Evolutionary conservation across 495 filamentous ascomycete genomes (phyloP).

Genomic region (Talaromyces liani): DNA sequence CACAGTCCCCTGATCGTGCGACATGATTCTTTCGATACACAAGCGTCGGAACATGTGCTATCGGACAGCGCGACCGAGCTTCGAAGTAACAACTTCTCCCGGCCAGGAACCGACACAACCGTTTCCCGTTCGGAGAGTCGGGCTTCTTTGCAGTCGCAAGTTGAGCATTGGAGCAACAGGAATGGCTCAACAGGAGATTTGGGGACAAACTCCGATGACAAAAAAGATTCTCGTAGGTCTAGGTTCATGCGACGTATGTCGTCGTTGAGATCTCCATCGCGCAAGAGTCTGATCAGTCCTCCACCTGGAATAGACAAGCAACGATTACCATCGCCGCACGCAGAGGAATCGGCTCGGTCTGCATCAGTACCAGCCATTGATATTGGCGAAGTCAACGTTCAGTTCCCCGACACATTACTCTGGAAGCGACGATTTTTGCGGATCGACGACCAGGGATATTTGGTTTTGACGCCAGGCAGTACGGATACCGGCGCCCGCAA

Average conservation of each 20-base stretch:
- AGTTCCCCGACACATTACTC: conserved; percentile 85
- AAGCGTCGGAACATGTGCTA: conserved; percentile 12
- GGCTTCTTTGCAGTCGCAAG: conserved; percentile 28
- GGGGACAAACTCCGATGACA: conserved; percentile 45
- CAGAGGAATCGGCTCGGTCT: conserved; percentile 42
- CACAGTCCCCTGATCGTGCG: conserved; percentile 67
- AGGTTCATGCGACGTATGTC: conserved; percentile 79
- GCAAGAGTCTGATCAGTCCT: conserved; percentile 50
- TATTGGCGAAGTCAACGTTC: conserved; percentile 85
- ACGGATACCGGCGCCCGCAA: conserved; percentile 38
- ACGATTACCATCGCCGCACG: conserved; percentile 39
- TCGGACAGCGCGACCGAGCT: conserved; percentile 18
- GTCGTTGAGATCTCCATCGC: conserved; percentile 52
- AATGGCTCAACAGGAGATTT: conserved; percentile 29
- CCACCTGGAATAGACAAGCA: conserved; percentile 28
- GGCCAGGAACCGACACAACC: conserved; percentile 14
- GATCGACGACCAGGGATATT: conserved; percentile 66
- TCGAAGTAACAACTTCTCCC: conserved; percentile 28
- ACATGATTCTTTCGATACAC: conserved; percentile 44
- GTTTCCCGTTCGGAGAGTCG: conserved; percentile 30
- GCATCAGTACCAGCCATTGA: conserved; percentile 44
- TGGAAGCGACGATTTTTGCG: conserved; percentile 85
- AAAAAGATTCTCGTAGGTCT: conserved; percentile 59
- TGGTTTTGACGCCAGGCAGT: conserved; percentile 59
- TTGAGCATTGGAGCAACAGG: conserved; percentile 27